Evolutionary conservation across 345 rosid species (phyloP), one percentile per base, ranked within the genome.

Genomic region (Microcos paniculata): DNA sequence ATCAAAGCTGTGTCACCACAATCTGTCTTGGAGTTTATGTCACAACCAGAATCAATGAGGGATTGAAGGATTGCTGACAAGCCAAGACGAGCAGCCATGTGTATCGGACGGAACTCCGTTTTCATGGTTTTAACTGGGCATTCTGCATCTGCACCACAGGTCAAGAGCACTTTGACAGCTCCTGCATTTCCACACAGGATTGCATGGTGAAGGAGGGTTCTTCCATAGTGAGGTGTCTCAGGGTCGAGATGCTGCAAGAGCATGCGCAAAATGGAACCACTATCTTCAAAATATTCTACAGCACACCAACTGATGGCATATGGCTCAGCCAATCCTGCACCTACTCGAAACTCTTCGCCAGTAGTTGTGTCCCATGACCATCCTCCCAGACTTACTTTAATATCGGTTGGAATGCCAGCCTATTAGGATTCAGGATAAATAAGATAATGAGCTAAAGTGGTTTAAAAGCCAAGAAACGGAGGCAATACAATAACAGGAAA

Each of bases 301-400:
- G 97, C 97, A 78, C 94, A 96, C 97, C 99, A 93, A 49, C 89
- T 84, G 83, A 94, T 84, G 63, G 85, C 81, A 76, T 93, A 96
- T 4, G 99, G 97, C 62, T 96, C 99, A 23, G 99, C 95, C 62
- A 96, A 78, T 87, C 99, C 99, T 31, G 98, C 99, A 58, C 99
- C 99, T 21, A 96, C 97, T 9, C 95, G 84, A 66, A 89, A 79
- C 85, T 96, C 99, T 89, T 96, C 98, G 24, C 96, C 99, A 18
- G 94, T 89, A 67, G 84, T 71, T 10, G 74, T 74, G 84, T 96
- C 99, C 99, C 99, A 93, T 57, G 97, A 90, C 99, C 99, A 96
- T 64, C 95, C 97, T 77, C 99, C 99, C 9, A 92, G 86, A 78
- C 93, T 88, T 62, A 90, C 97, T 79, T 83, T 78, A 55, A 79